A percentile compares a stretch with the other conserved stretches of the same genome.
Evolutionary conservation across 129 eudicot genomes (phyloP).

Genomic region (Erigeron canadensis): DNA sequence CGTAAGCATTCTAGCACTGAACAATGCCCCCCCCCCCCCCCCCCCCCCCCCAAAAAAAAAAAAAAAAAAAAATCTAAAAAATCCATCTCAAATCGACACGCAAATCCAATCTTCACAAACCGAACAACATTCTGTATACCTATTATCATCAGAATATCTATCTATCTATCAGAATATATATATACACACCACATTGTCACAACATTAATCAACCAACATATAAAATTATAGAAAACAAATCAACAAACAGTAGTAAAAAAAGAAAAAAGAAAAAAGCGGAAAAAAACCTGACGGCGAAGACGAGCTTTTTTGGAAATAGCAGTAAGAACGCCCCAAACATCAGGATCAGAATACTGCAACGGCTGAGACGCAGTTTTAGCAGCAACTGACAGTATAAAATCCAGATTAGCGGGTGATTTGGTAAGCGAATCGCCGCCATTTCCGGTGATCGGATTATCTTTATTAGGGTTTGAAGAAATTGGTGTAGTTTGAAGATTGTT

Average conservation of each 20-base stretch:
- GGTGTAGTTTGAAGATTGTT: conserved; percentile 41
- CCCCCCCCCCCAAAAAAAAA: no score
- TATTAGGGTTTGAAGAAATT: conserved; percentile 27
- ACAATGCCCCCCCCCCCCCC: no score
- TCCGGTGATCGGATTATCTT: conserved; percentile 33
- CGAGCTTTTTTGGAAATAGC: conserved; percentile 88
- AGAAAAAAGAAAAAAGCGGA: background rate
- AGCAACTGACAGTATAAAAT: conserved; percentile 63
- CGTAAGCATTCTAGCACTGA: no score
- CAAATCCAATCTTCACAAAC: background rate
- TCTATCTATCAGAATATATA: no score
- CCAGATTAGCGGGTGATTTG: conserved; percentile 31
- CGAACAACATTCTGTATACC: background rate
- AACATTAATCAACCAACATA: background rate
- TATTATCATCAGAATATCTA: no score
- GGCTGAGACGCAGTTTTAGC: conserved; percentile 73
- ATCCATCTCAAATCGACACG: background rate
- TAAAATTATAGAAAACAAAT: background rate
- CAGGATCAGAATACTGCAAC: conserved; percentile 70
- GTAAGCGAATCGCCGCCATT: conserved; percentile 15
- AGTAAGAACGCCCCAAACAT: conserved; percentile 93
- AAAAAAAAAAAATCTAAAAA: no score
- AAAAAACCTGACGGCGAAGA: conserved; percentile 71
- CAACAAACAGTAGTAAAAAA: no score
- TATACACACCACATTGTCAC: background rate